Base-by-base conservation (phyloP, 371 early-diverging fungal species). In the Gilbertella persicaria region DNA sequence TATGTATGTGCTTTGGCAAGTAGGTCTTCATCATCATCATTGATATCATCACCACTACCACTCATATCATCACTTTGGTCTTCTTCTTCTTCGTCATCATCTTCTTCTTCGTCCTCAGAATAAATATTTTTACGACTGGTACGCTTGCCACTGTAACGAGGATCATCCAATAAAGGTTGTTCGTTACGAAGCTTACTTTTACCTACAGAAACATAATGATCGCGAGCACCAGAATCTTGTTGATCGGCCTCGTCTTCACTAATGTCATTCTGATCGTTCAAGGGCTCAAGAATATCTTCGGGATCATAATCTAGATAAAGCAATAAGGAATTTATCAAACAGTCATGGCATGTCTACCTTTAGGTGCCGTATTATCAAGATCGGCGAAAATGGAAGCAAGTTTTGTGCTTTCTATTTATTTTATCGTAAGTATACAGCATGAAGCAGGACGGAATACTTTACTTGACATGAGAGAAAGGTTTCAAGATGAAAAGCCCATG, bases 81-180 rank as follows among this genome's bases (percentile, higher is more conserved):
- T 30, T 44, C 45, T 26, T 46, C 53, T 8, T 70, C 67, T 2
- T 69, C 69, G 13, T 67, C 49, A 7, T 48, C 50, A 19, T 73
- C 73, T 10, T 73, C 67, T 10, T 74, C 74, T 25, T 80, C 77
- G 10, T 73, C 67, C 12, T 72, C 58, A 20, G 72, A 76, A 43
- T 78, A 88, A 6, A 87, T 66, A 23, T 71, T 80, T 57, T 84
- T 84, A 51, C 88, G 82, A 43, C 80, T 86, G 25, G 76, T 73
- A 30, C 77, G 78, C 54, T 87, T 81, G 39, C 93, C 93, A 30
- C 71, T 65, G 66, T 93, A 93, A 45, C 90, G 90, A 13, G 89
- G 87, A 52, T 91, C 92, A 47, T 86, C 84, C 52, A 89, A 69
- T 9, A 80, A 62, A 24, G 87, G 77, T 4, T 79, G 77, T 21